Base-by-base conservation (phyloP, 1,139 yeast genomes). In the Trichomonascaceae sp. region DNA sequence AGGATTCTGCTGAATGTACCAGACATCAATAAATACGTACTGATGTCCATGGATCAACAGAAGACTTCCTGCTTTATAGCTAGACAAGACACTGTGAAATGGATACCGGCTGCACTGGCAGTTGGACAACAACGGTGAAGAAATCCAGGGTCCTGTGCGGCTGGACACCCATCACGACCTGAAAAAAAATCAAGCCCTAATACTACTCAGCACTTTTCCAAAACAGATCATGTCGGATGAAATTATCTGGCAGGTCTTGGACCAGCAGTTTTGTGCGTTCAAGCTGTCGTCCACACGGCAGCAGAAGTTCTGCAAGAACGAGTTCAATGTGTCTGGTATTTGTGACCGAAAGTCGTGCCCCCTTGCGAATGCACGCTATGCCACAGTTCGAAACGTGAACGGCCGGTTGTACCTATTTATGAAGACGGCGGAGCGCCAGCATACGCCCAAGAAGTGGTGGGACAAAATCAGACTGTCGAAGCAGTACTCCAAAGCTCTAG, bases 361-460 rank as follows among this genome's bases (percentile, higher is more conserved):
- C 3, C 65, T 89, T 40, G 98, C 98, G 18, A 89, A 89, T 56
- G 82, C 97, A 22, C 74, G 85, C 51, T 89, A 89, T 60, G 97
- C 98, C 25, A 89, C 98, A 0, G 93, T 89, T 33, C 79, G 89
- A 50, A 77, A 74, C 49, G 71, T 84, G 28, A 92, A 85, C 47
- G 98, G 98, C 15, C 73, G 75, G 54, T 64, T 89, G 32, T 89
- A 85, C 52, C 65, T 89, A 28, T 89, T 89, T 61, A 89, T 89
- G 89, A 89, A 89, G 57, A 89, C 97, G 1, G 94, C 93, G 2
- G 98, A 89, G 64, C 74, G 98, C 60, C 92, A 93, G 16, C 98
- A 89, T 55, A 80, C 84, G 48, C 98, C 98, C 11, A 73, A 81
- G 31, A 80, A 80, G 50, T 64, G 82, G 58, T 89, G 98, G 98